phyloP scores from a whole-genome alignment of 164 flowering plant genomes.

The Buxus sempervirens region DNA sequence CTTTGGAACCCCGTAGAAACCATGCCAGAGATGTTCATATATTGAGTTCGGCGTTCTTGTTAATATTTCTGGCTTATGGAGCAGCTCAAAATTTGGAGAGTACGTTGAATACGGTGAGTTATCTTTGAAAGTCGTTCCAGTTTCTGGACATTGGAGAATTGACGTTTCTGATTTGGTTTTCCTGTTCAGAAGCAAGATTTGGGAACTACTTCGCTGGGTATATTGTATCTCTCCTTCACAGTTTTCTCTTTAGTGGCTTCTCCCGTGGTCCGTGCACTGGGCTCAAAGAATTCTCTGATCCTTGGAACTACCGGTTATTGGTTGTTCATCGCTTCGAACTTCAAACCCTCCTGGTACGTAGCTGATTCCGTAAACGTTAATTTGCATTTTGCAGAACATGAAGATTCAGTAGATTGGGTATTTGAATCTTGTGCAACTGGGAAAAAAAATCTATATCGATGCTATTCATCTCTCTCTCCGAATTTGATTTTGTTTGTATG shows the following conservation, averaged over 20 bases:
- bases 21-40: slow-evolving; percentile 71
- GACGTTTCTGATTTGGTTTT: neutral
- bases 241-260: slow-evolving; percentile 80
- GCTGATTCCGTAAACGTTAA: too few species aligned
- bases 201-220: slow-evolving; percentile 84
- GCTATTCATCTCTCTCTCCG: too few species aligned
- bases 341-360: slow-evolving; percentile 70
- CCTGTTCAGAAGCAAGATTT: slow-evolving; percentile 52
- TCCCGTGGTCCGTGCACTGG: slow-evolving; percentile 60
- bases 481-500: too few species aligned
- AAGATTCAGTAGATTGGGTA: too few species aligned
- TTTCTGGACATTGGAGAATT: neutral
- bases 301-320: slow-evolving; percentile 93
- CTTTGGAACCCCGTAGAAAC: slow-evolving; percentile 20
- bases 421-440: too few species aligned
- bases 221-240: slow-evolving; percentile 80
- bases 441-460: too few species aligned
- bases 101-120: slow-evolving; percentile 68
- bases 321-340: slow-evolving; percentile 87
- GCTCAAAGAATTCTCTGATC: slow-evolving; percentile 74
- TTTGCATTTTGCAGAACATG: too few species aligned
- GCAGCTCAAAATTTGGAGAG: slow-evolving; percentile 92
- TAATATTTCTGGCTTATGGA: slow-evolving; percentile 81
- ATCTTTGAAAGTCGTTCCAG: neutral
- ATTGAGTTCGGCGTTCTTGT: slow-evolving; percentile 66